A percentile compares a stretch with the other conserved stretches of the same genome.
phyloP scores from a whole-genome alignment of 805 yeast species.

The Dipodascus albidus region DNA sequence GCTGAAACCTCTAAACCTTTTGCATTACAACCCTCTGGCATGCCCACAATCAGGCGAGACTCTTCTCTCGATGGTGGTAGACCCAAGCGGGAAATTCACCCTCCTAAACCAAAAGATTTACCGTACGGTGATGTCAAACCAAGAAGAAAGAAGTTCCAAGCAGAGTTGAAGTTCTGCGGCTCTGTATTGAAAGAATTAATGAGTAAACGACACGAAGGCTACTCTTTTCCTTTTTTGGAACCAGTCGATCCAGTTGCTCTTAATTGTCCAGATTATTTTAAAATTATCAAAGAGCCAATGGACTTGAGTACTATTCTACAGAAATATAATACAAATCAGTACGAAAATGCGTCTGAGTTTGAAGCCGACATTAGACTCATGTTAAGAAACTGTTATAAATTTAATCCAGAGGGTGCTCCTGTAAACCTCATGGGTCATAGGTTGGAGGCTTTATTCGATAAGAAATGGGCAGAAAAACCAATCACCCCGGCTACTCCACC shows the following conservation, averaged over 20 bases:
- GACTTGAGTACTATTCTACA: constrained; percentile 77
- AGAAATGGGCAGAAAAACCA: constrained; percentile 82
- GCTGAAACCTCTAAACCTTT: constrained; percentile 12
- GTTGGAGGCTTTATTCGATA: constrained; percentile 74
- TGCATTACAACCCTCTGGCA: constrained; percentile 33
- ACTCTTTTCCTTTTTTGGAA: constrained; percentile 79
- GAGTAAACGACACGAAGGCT: constrained; percentile 72
- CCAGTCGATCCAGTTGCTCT: constrained; percentile 95
- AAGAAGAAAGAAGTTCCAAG: constrained; percentile 79
- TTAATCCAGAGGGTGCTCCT: constrained; percentile 95
- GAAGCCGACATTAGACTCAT: constrained; percentile 73
- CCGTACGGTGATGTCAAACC: constrained; percentile 81
- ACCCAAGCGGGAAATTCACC: constrained; percentile 93
- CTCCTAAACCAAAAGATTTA: constrained; percentile 89
- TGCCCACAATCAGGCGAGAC: constrained; percentile 63
- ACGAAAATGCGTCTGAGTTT: constrained; percentile 80
- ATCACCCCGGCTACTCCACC: constrained; percentile 52
- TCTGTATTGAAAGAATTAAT: constrained; percentile 71
- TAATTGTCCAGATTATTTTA: constrained; percentile 82
- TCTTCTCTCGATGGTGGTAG: constrained; percentile 58
- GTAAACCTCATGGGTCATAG: constrained; percentile 93
- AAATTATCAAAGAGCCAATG: constrained; percentile 86
- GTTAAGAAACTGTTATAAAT: constrained; percentile 78
- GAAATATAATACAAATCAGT: constrained; percentile 75
- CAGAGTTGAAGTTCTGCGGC: constrained; percentile 79